Evolutionary conservation across 495 filamentous ascomycete genomes (phyloP).

Genomic region (Neurospora sp.): DNA sequence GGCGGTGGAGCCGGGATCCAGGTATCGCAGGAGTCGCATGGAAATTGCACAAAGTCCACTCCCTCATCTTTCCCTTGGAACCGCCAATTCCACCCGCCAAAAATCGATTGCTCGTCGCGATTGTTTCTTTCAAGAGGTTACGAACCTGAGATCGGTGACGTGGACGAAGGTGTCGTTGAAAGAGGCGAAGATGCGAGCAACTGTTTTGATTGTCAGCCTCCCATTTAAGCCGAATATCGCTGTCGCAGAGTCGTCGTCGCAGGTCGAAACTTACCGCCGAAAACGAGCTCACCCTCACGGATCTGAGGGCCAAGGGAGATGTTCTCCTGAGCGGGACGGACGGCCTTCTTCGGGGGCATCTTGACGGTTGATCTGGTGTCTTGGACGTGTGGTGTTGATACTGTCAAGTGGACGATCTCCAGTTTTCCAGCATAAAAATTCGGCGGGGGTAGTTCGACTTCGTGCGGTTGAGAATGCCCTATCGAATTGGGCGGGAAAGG

Average conservation of each 20-base stretch:
- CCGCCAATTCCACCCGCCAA: not conserved
- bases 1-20: constrained; percentile 10
- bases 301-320: constrained; percentile 90
- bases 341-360: constrained; percentile 80
- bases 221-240: not conserved
- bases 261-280: constrained; percentile 44
- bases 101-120: not conserved
- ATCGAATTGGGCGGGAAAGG: constrained; percentile 14
- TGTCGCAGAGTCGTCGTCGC: not conserved
- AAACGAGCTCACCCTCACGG: constrained; percentile 77
- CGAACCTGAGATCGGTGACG: constrained; percentile 95
- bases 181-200: constrained; percentile 97
- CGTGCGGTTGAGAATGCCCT: constrained; percentile 21
- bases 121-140: constrained; percentile 27
- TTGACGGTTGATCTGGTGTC: constrained; percentile 28
- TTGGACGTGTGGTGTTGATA: constrained; percentile 10
- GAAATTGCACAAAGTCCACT: not conserved
- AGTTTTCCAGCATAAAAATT: constrained; percentile 13
- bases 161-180: constrained; percentile 99
- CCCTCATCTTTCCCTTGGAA: constrained; percentile 1
- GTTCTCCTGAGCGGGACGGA: constrained; percentile 78
- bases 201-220: constrained; percentile 22
- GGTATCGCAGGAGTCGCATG: constrained; percentile 2
- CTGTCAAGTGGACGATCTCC: constrained; percentile 8
- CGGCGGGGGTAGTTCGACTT: constrained; percentile 12